phyloP scores from a whole-genome alignment of 192 early-diverging fungal genomes.

The Allomyces macrogynus region DNA sequence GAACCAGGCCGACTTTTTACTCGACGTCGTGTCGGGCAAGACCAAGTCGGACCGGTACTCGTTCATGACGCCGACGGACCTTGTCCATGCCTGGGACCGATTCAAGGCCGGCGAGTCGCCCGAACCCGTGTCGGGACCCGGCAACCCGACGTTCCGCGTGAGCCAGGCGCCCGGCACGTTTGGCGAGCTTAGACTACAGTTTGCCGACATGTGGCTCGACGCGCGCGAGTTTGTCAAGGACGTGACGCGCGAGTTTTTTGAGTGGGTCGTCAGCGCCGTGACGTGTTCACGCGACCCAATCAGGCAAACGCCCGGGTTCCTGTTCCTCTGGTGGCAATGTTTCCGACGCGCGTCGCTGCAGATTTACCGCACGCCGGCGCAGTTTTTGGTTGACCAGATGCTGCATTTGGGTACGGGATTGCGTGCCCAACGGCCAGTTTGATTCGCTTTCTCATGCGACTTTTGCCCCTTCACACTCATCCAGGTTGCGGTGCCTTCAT shows the following conservation, averaged over 20 bases:
- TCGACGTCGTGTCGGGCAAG: conserved; percentile 43
- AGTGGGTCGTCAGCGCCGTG: not conserved
- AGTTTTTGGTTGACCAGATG: conserved; percentile 6
- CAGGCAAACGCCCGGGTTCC: not conserved
- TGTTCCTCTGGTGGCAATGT: not conserved
- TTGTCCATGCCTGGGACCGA: conserved; percentile 25
- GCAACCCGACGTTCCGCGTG: no score
- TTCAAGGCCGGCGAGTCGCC: conserved; percentile 12
- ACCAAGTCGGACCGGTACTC: conserved; percentile 15
- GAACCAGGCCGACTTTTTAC: conserved; percentile 35
- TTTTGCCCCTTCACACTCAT: conserved; percentile 18
- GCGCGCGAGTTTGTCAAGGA: not conserved
- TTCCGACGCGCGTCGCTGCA: conserved; percentile 8
- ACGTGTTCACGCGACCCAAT: not conserved
- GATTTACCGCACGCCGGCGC: conserved; percentile 13
- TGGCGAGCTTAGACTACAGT: not conserved
- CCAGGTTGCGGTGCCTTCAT: conserved; percentile 28
- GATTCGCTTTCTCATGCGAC: conserved; percentile 21
- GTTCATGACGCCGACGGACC: conserved; percentile 16
- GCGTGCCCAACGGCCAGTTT: conserved; percentile 19
- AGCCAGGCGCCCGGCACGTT: conserved; percentile 1
- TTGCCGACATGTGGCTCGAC: not conserved
- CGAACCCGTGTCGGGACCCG: conserved; percentile 3
- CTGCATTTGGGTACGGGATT: conserved; percentile 12
- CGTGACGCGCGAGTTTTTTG: not conserved